Evolutionary conservation across 352 stramenopile species (phyloP).

Genomic region (Globisporangium acanthophoron): DNA sequence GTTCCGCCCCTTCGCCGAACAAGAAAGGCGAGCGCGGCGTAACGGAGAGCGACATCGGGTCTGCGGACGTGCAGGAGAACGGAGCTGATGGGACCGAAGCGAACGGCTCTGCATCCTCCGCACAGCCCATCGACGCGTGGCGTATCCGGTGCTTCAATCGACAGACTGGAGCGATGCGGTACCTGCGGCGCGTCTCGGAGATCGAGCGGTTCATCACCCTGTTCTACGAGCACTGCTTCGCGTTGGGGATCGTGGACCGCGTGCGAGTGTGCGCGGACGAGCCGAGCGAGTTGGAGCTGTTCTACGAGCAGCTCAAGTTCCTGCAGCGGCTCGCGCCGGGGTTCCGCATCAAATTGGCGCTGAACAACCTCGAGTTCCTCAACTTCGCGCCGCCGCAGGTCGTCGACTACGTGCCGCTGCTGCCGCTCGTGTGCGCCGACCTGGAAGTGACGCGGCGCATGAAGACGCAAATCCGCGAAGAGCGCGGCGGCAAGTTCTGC

Average conservation of each 20-base stretch:
- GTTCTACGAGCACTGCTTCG: slow-evolving; percentile 63
- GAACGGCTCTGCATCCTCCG: slow-evolving; percentile 13
- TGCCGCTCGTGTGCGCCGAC: slow-evolving; percentile 65
- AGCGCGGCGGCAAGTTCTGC: slow-evolving; percentile 50
- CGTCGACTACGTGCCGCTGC: slow-evolving; percentile 62
- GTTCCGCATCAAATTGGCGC: slow-evolving; percentile 68
- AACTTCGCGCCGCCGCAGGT: slow-evolving; percentile 55
- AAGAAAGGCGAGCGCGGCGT: not conserved
- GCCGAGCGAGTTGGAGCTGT: slow-evolving; percentile 42
- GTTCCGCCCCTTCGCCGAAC: slow-evolving; percentile 7
- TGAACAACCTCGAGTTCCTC: slow-evolving; percentile 75
- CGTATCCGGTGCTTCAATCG: slow-evolving; percentile 60
- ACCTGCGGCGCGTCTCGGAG: slow-evolving; percentile 44
- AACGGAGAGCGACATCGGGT: not conserved
- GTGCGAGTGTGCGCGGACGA: slow-evolving; percentile 73
- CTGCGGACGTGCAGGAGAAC: not conserved
- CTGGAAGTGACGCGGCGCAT: slow-evolving; percentile 49
- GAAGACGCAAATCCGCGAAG: slow-evolving; percentile 42
- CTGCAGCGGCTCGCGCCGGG: slow-evolving; percentile 51
- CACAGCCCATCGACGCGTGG: slow-evolving; percentile 47
- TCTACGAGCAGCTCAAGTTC: slow-evolving; percentile 63
- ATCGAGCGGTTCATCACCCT: slow-evolving; percentile 59
- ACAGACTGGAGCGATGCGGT: slow-evolving; percentile 51
- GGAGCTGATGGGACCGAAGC: slow-evolving; percentile 8
- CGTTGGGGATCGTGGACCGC: slow-evolving; percentile 44